These are phyloP conservation scores for Hanseniaspora lindneri DNA, from an alignment of 805 yeast genomes.

Conservation along the genomic window DNA sequence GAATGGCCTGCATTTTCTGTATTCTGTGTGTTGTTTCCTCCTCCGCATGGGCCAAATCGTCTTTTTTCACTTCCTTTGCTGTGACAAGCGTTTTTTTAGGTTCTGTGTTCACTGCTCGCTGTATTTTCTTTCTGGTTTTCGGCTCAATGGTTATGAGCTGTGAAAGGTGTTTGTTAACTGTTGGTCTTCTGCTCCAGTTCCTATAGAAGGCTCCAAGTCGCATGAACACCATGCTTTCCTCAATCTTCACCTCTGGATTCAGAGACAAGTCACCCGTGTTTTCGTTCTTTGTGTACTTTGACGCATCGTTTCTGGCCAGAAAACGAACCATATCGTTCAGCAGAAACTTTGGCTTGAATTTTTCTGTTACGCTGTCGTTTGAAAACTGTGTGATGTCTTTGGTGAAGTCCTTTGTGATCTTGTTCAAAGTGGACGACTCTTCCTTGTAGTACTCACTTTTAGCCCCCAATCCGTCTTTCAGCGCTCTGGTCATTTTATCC, in stretches of 20 bases:
- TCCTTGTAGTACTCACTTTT: constrained; percentile 14
- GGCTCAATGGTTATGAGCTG: constrained; percentile 14
- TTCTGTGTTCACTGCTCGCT: constrained; percentile 28
- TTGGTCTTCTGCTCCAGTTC: constrained; percentile 7
- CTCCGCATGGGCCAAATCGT: constrained; percentile 40
- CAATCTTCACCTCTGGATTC: background rate
- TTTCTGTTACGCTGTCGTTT: constrained; percentile 1
- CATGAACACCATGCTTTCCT: constrained; percentile 2
- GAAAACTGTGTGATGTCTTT: constrained; percentile 7
- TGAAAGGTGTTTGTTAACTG: constrained; percentile 4
- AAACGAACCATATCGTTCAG: constrained; percentile 13
- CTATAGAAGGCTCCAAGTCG: constrained; percentile 13
- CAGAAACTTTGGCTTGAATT: constrained; percentile 4
- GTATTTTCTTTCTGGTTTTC: constrained; percentile 24
- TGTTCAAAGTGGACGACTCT: constrained; percentile 12
- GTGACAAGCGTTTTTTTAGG: constrained; percentile 34
- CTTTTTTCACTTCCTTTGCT: constrained; percentile 44
- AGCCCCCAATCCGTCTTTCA: constrained; percentile 11
- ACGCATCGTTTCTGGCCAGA: background rate
- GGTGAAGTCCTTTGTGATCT: constrained; percentile 9
- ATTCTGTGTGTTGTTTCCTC: constrained; percentile 59
- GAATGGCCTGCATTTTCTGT: constrained; percentile 37
- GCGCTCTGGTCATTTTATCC: background rate
- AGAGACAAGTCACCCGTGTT: background rate
- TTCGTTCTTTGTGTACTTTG: background rate